Percentiles rank a stretch among this genome's conserved stretches.
These are phyloP conservation scores for Cladophialophora exuberans DNA, from an alignment of 2,329 filamentous ascomycete genomes.

Conservation along the genomic window DNA sequence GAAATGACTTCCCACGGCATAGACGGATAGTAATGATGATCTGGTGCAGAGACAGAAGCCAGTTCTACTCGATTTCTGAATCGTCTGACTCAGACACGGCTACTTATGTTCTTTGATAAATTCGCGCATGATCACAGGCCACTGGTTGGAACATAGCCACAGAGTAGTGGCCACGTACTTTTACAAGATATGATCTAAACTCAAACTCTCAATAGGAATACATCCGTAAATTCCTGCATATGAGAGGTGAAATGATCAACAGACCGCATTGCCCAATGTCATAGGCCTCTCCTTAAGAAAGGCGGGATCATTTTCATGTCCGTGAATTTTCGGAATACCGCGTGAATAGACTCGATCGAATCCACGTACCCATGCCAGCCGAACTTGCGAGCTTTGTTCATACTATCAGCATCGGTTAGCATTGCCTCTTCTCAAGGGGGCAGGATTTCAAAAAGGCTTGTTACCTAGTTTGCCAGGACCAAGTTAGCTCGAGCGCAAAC, in stretches of 20 bases:
- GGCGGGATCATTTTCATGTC: conserved; percentile 49
- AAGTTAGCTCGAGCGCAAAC: conserved; percentile 24
- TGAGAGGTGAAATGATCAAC: not conserved
- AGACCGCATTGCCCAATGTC: not conserved
- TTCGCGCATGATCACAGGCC: not conserved
- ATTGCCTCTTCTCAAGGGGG: not conserved
- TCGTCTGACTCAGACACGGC: not conserved
- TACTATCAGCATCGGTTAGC: conserved; percentile 31
- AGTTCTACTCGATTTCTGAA: no score
- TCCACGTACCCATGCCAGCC: conserved; percentile 54
- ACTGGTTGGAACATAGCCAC: not conserved
- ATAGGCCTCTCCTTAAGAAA: conserved; percentile 7
- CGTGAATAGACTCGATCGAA: conserved; percentile 47
- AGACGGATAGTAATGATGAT: not conserved
- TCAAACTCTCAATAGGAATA: not conserved
- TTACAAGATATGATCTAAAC: not conserved
- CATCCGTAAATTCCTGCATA: not conserved
- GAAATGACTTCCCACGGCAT: not conserved
- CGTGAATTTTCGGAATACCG: conserved; percentile 48
- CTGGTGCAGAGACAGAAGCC: no score
- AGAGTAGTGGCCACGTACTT: not conserved
- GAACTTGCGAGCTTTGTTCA: conserved; percentile 51
- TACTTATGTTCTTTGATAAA: not conserved
- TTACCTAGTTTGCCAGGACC: conserved; percentile 23
- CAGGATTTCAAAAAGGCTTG: not conserved